phyloP scores from a whole-genome alignment of 2,329 filamentous ascomycete species.

The Hymenotorrendiella dingleyae region DNA sequence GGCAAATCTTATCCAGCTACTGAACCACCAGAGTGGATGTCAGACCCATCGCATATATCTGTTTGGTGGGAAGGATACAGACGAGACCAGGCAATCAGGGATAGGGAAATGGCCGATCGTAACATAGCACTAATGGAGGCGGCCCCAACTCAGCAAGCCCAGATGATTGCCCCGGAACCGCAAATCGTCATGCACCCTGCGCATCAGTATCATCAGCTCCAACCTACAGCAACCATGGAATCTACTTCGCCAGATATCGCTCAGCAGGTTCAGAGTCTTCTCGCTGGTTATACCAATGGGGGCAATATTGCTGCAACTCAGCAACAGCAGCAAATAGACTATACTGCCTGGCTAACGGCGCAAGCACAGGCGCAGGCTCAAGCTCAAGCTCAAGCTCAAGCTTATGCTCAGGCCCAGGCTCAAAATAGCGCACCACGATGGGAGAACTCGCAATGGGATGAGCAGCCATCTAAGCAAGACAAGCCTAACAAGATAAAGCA shows the following conservation, averaged over 20 bases:
- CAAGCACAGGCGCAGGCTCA: constrained; percentile 13
- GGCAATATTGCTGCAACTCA: constrained; percentile 14
- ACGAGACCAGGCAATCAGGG: constrained; percentile 33
- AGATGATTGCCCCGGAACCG: constrained; percentile 24
- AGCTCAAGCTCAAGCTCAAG: constrained; percentile 8
- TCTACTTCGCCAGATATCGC: constrained; percentile 16
- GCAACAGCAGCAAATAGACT: constrained; percentile 20
- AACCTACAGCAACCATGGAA: constrained; percentile 8
- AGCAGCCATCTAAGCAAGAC: constrained; percentile 7
- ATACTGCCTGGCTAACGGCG: constrained; percentile 15
- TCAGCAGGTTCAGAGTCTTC: constrained; percentile 24
- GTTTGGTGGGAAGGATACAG: constrained; percentile 48
- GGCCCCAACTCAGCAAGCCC: constrained; percentile 19
- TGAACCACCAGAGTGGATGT: constrained; percentile 48
- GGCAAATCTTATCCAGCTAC: constrained; percentile 44
- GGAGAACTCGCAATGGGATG: constrained; percentile 1
- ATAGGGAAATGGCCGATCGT: constrained; percentile 29
- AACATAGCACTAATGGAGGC: constrained; percentile 26
- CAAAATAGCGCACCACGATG: constrained; percentile 16
- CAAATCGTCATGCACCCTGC: constrained; percentile 10
- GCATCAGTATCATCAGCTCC: constrained; percentile 12
- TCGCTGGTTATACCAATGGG: constrained; percentile 19
- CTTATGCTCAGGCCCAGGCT: neutral
- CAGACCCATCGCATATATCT: constrained; percentile 39
- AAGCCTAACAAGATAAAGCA: constrained; percentile 10